Base-by-base conservation (phyloP, 2,329 filamentous ascomycete genomes). In the Clarireedia paspali region DNA sequence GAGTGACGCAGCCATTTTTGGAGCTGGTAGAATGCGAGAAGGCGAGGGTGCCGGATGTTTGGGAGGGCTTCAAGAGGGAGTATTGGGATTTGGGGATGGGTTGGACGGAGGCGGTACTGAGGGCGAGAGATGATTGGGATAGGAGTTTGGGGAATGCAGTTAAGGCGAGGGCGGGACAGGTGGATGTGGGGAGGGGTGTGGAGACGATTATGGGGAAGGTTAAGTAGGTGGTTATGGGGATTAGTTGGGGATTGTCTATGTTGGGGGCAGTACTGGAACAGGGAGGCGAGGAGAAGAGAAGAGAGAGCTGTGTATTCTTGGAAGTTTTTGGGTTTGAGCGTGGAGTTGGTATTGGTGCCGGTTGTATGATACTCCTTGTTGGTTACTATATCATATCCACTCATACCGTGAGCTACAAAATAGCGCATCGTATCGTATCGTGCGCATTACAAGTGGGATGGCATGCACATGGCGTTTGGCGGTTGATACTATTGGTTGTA, bases 201-300 rank as follows among this genome's bases (percentile, higher is more conserved):
- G 92, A 97, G 73, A 97, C 94, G 2, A 89, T 99, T 60, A 96
- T 99, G 92, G 85, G 88, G 60, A 92, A 89, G 73, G 83, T 96
- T 49, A 94, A 91, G 73, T 95, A 63, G 53, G 50, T 17, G 6
- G 15, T 20, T 20, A 36, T 38, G 30, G 17, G 6, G 10, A 1
- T 3, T 14, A 10, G 9, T 30, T n/a, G 26, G 23, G 6, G 40
- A 17, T 20, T 20, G 20, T 20, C 20, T 20, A 20, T 20, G 20
- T 20, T 20, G 20, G 20, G 20, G 20, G 20, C 20, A 20, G 20
- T 1, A 20, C 20, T 20, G 2, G 20, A 20, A 20, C 20, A 20
- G 0, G 20, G 20, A 20, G 20, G 2, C 20, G 20, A 20, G 20
- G 20, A 20, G 20, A 20, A 20, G 20, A 20, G 20, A 20, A 20